Conservation (phyloP, 2,329 filamentous ascomycete genomes). For the Cercospora sp. region DNA sequence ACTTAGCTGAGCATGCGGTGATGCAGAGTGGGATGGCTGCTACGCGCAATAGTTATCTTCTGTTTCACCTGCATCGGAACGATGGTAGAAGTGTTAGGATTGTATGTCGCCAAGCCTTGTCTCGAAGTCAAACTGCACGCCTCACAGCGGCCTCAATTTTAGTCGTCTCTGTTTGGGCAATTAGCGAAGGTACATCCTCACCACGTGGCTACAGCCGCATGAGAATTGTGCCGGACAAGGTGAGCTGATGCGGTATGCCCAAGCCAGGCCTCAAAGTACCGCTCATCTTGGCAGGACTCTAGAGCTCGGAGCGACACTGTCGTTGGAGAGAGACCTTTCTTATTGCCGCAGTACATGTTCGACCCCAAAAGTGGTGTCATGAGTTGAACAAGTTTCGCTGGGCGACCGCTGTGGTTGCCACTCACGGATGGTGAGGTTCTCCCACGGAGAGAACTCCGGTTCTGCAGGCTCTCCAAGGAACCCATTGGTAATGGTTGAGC, state of each 20-base stretch:
- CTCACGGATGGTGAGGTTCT: neutral
- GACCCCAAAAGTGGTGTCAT: neutral
- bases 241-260: neutral
- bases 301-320: neutral
- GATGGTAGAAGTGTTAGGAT: neutral
- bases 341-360: neutral
- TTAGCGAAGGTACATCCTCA: neutral
- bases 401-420: neutral
- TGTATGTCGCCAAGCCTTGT: neutral
- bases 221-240: neutral
- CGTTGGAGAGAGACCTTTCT: neutral
- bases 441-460: neutral
- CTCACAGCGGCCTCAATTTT: neutral
- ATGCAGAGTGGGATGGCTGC: neutral
- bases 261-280: neutral
- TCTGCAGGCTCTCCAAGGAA: neutral
- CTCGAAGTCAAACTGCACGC: neutral
- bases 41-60: neutral
- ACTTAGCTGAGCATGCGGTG: neutral
- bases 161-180: neutral
- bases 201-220: neutral
- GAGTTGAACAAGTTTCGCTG: neutral
- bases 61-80: neutral
- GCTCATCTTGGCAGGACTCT: neutral
- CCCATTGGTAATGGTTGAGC: neutral